Conservation (phyloP, 305 asterid species). For the Fraxinus nigra region DNA sequence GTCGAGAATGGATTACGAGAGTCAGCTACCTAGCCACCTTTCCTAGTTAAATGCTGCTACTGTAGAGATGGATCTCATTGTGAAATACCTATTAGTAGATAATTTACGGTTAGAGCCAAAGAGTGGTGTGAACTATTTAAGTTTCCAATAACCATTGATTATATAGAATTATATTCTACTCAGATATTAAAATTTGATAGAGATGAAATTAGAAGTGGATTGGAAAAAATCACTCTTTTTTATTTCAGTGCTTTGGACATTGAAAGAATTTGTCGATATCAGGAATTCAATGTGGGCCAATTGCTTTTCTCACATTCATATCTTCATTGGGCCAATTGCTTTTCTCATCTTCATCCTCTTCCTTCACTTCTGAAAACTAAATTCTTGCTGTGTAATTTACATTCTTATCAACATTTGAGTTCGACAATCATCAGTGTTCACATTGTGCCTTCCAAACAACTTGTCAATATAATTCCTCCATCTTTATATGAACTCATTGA, state of each 20-base stretch:
- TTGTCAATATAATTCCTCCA: neutral
- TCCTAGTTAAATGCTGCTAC: constrained; percentile 3
- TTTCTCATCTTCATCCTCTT: neutral
- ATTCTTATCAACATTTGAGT: neutral
- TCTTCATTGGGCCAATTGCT: neutral
- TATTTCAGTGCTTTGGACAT: neutral
- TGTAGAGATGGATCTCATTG: neutral
- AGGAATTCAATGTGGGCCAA: neutral
- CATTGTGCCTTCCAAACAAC: neutral
- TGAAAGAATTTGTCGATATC: neutral
- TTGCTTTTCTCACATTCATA: neutral
- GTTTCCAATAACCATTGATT: constrained; percentile 6
- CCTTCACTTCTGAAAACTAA: neutral
- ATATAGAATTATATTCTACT: neutral
- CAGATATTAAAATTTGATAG: neutral
- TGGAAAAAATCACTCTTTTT: neutral
- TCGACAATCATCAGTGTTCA: neutral
- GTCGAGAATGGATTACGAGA: neutral
- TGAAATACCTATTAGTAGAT: constrained; percentile 10
- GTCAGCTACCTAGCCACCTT: neutral
- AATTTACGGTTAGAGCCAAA: constrained; percentile 1
- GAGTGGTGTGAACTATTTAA: constrained; percentile 8
- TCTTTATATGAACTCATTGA: neutral
- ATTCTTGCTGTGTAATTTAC: neutral
- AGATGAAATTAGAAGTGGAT: neutral